Evolutionary conservation across 1,284 basidiomycete genomes (phyloP).

Genomic region (Heterobasidion occidentale): DNA sequence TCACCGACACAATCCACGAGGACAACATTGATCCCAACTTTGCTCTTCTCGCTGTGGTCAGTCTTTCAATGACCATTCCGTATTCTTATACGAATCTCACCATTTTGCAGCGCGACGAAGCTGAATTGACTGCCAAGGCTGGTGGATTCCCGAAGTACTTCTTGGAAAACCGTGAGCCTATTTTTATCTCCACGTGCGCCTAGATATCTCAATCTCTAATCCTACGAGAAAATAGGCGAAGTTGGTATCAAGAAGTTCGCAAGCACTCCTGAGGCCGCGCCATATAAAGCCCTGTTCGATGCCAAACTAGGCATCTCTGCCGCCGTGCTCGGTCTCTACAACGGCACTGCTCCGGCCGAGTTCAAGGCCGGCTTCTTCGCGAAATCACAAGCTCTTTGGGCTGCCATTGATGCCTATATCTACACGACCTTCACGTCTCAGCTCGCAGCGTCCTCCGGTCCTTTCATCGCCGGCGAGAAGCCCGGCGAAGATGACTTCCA

Average conservation of each 20-base stretch:
- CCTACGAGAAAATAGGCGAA: slow-evolving; percentile 22
- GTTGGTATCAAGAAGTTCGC: slow-evolving; percentile 32
- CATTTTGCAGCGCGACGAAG: slow-evolving; percentile 33
- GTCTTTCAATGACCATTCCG: slow-evolving; percentile 10
- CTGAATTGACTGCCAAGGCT: slow-evolving; percentile 40
- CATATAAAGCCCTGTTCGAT: slow-evolving; percentile 44
- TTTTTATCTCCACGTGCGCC: neutral
- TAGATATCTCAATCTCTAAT: neutral
- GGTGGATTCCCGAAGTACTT: slow-evolving; percentile 31
- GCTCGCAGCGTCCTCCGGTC: slow-evolving; percentile 29
- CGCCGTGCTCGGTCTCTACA: slow-evolving; percentile 35
- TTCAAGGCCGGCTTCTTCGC: slow-evolving; percentile 33
- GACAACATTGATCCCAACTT: slow-evolving; percentile 55
- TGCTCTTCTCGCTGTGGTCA: slow-evolving; percentile 35
- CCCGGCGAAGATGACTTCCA: slow-evolving; percentile 52
- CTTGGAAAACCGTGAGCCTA: slow-evolving; percentile 35
- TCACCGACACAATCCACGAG: slow-evolving; percentile 41
- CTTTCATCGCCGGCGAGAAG: slow-evolving; percentile 38
- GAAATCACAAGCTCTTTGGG: slow-evolving; percentile 31
- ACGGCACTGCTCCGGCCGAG: slow-evolving; percentile 26
- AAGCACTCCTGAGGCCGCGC: slow-evolving; percentile 30
- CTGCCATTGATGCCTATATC: slow-evolving; percentile 29
- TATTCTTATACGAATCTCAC: neutral
- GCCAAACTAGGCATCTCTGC: slow-evolving; percentile 42
- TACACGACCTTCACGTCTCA: slow-evolving; percentile 29